Evolutionary conservation across 306 rosid genomes (phyloP).

Genomic region (Cyamopsis tetragonoloba): DNA sequence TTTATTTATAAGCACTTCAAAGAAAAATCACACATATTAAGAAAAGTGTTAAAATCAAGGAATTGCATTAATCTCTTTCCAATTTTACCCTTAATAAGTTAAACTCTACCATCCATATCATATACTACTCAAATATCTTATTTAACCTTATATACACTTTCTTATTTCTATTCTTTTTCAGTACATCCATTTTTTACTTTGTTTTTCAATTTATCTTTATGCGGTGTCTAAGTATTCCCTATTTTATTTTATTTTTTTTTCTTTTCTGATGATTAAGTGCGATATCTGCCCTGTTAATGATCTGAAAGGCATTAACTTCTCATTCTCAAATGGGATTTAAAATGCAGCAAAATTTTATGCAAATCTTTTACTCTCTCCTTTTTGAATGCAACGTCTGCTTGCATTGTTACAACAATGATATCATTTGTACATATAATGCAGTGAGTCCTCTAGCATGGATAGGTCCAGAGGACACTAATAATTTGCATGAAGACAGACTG

Average conservation of each 20-base stretch:
- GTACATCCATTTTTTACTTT: not conserved
- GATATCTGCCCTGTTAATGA: not conserved
- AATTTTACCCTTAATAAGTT: too few relatives aligned
- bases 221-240: not conserved
- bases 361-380: not conserved
- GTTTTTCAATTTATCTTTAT: not conserved
- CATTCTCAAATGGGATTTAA: constrained; percentile 10
- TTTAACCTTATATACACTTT: not conserved
- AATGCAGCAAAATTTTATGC: not conserved
- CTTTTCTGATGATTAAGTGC: not conserved
- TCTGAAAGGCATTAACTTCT: not conserved
- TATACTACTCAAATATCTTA: not conserved
- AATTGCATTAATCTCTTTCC: too few relatives aligned
- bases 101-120: too few relatives aligned
- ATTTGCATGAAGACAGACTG: constrained; percentile 28
- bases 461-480: constrained; percentile 36
- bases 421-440: constrained; percentile 50
- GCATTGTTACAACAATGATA: constrained; percentile 6
- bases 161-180: not conserved
- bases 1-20: too few relatives aligned
- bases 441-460: constrained; percentile 62
- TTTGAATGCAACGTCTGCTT: not conserved
- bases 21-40: too few relatives aligned
- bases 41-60: too few relatives aligned
- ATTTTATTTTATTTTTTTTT: not conserved